Base-by-base conservation (phyloP, 2,329 filamentous ascomycete species). In the Cadophora malorum region DNA sequence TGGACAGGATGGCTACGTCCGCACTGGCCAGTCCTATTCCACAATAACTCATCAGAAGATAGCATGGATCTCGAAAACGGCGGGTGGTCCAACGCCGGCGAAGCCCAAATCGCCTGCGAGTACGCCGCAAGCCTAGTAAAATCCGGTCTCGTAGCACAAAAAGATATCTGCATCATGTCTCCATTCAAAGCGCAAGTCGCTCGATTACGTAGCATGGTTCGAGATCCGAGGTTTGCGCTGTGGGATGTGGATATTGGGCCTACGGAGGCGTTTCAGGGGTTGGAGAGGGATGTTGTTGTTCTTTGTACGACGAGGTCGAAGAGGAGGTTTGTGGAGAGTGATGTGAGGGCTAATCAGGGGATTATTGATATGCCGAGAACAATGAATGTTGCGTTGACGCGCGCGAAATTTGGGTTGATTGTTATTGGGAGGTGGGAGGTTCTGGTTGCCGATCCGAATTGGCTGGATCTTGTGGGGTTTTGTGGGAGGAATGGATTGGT, bases 111-210 rank as follows among this genome's bases (percentile, higher is more conserved):
- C 28, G 71, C 71, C 16, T 69, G 69, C 41, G 10, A 31, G 7
- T 71, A 72, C 38, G 71, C 71, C 23, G 47, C 58, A 53, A 38
- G 21, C 28, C 62, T 72, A 4, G 59, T 71, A 12, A 5, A 68
- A 23, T 47, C 65, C 25, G 64, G 62, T 4, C 64, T 71, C 12
- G 61, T 72, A 7, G 19, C 47, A 45, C 67, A 65, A 45, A 68
- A 71, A 1, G 69, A 72, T 21, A 50, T 72, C 7, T 72, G 71
- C 53, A 72, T 72, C 21, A 72, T 72, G 71, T 65, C 53, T 58
- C 71, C 71, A 45, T 72, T 72, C 60, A 72, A 72, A 49, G 66
- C 69, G 16, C 71, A 72, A 67, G 71, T 72, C 31, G 25, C 61
- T n/a, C 56, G 64, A 53, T 64, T 72, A 12, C 69, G 71, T 6